Percentiles rank a stretch among this genome's conserved stretches.
These are phyloP conservation scores for Anaeramoeba flamelloides DNA, from an alignment of 78 protist genomes.

Conservation along the genomic window DNA sequence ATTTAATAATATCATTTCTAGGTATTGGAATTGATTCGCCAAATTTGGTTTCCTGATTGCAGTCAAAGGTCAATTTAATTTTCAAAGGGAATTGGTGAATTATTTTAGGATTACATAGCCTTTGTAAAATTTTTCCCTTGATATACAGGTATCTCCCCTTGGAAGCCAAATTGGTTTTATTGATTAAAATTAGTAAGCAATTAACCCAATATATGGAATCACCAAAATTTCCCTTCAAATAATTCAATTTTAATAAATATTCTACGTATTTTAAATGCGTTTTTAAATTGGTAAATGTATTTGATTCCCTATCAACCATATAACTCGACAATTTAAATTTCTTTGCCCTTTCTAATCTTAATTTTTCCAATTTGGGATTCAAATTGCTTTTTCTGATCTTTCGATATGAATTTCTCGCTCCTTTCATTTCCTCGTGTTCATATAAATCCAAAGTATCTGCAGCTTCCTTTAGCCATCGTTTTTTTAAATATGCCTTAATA, in stretches of 20 bases:
- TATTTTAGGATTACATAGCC: not conserved
- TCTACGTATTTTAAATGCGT: not conserved
- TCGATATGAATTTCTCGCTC: not conserved
- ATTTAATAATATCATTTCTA: not conserved
- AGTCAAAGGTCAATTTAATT: not conserved
- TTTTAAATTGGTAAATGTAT: no score
- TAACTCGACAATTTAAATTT: no score
- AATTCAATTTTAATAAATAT: not conserved
- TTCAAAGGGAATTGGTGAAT: not conserved
- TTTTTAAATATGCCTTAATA: not conserved
- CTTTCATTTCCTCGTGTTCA: not conserved
- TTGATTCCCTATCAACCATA: no score
- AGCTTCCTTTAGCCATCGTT: not conserved
- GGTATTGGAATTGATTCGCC: not conserved
- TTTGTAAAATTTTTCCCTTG: not conserved
- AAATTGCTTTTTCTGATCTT: no score
- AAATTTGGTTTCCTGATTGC: not conserved
- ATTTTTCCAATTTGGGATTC: no score
- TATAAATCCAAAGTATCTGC: not conserved
- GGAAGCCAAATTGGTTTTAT: not conserved
- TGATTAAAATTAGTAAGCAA: not conserved
- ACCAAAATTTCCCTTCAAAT: not conserved
- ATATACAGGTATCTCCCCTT: not conserved
- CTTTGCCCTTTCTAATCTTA: not conserved
- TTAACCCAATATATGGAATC: not conserved